These are phyloP conservation scores for Podochytrium sp. DNA, from an alignment of 192 early-diverging fungal species.

Conservation along the genomic window DNA sequence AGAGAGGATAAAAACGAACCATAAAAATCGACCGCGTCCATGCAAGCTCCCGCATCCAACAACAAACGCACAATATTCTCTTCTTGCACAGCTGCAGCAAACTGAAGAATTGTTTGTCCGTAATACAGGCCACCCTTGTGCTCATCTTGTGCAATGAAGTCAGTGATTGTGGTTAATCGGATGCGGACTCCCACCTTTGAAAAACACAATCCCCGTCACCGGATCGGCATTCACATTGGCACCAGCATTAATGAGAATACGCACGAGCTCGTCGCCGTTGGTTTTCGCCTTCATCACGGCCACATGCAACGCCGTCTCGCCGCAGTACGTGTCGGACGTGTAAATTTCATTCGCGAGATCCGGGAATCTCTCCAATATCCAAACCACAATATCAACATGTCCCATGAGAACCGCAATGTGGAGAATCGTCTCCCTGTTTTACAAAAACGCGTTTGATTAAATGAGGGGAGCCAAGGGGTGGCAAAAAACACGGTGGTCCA, in stretches of 20 bases:
- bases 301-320: constrained; percentile 11
- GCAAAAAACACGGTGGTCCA: no score
- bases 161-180: not conserved
- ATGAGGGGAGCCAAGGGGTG: no score
- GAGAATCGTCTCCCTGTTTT: constrained; percentile 3
- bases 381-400: not conserved
- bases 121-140: not conserved
- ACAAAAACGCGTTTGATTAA: not conserved
- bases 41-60: not conserved
- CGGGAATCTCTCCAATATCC: constrained; percentile 4
- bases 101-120: constrained; percentile 17
- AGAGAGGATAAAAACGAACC: not conserved
- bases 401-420: constrained; percentile 4
- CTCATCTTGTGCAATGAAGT: not conserved
- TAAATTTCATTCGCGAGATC: constrained; percentile 10
- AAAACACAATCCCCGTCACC: not conserved
- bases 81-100: not conserved
- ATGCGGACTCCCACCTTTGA: not conserved
- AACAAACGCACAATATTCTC: constrained; percentile 3
- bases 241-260: not conserved
- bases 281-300: not conserved
- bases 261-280: not conserved
- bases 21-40: constrained; percentile 7
- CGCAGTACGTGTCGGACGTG: not conserved
- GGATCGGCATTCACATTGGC: constrained; percentile 2